Conservation (phyloP, 768 basidiomycete genomes). For the Calocybe gangraenosa region DNA sequence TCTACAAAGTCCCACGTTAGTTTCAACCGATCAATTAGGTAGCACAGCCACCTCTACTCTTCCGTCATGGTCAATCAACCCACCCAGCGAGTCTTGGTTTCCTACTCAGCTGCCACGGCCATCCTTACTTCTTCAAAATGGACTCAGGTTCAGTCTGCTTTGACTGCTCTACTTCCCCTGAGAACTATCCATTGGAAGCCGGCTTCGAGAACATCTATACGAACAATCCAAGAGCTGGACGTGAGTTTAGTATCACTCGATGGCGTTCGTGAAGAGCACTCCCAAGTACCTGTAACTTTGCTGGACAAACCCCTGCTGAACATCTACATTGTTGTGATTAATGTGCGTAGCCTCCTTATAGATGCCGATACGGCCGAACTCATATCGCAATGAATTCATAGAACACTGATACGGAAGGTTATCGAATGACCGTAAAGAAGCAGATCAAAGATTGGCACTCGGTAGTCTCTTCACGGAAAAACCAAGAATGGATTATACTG, state of each 20-base stretch:
- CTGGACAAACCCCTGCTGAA: slow-evolving; percentile 87
- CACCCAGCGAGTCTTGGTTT: slow-evolving; percentile 54
- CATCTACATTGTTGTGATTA: slow-evolving; percentile 82
- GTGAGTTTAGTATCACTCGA: slow-evolving; percentile 70
- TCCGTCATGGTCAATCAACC: slow-evolving; percentile 17
- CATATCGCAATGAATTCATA: slow-evolving; percentile 20
- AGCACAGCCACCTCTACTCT: slow-evolving; percentile 20
- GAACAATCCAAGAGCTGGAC: slow-evolving; percentile 88
- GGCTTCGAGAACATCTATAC: slow-evolving; percentile 58
- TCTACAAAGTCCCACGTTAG: no score
- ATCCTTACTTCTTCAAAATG: slow-evolving; percentile 71
- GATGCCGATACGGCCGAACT: slow-evolving; percentile 1
- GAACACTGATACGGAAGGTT: slow-evolving; percentile 68
- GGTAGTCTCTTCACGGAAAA: slow-evolving; percentile 58
- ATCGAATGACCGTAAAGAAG: slow-evolving; percentile 71
- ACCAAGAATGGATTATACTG: slow-evolving; percentile 92
- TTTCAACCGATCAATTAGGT: slow-evolving; percentile 14
- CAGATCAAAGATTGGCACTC: slow-evolving; percentile 94
- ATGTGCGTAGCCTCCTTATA: slow-evolving; percentile 50
- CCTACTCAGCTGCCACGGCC: slow-evolving; percentile 59
- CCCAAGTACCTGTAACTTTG: slow-evolving; percentile 72
- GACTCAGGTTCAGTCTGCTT: slow-evolving; percentile 60
- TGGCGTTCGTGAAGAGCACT: slow-evolving; percentile 64
- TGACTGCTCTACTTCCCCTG: slow-evolving; percentile 75
- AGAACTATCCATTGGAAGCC: slow-evolving; percentile 94